phyloP scores from a whole-genome alignment of 1,284 basidiomycete species.

The Puccinia horiana region DNA sequence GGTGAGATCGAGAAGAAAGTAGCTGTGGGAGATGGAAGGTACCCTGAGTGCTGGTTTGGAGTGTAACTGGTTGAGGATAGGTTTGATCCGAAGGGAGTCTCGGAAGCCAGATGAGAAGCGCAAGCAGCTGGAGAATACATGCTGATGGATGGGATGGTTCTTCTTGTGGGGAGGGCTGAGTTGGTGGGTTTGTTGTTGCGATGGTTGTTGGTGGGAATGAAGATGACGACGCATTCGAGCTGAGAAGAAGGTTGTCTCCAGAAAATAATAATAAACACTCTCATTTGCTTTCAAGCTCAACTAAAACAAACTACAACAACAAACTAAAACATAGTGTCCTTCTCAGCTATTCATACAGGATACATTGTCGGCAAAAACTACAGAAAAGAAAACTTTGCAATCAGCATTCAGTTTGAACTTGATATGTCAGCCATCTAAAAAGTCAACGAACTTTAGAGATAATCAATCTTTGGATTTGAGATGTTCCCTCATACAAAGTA shows the following conservation, averaged over 20 bases:
- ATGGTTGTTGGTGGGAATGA: neutral
- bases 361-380: slow-evolving; percentile 44
- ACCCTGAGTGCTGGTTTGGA: neutral
- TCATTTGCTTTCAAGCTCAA: no score
- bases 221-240: slow-evolving; percentile 31
- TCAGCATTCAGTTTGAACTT: neutral
- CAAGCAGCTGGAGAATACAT: neutral
- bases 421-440: neutral
- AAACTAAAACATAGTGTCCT: neutral
- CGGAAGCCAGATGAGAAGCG: neutral
- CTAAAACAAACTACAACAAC: neutral
- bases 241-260: neutral
- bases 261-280: no score
- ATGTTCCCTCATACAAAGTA: slow-evolving; percentile 60
- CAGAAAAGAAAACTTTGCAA: neutral
- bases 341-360: slow-evolving; percentile 12
- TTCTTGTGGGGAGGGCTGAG: neutral
- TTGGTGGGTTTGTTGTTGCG: neutral
- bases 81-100: neutral
- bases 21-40: neutral
- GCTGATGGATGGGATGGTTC: neutral
- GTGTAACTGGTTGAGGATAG: neutral
- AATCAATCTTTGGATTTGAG: slow-evolving; percentile 61
- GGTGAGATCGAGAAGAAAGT: neutral
- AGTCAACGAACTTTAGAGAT: slow-evolving; percentile 55